Percentiles rank a stretch among this genome's conserved stretches.
Conservation (phyloP, 2,329 filamentous ascomycete genomes). For the Sphaerostilbella broomeana region DNA sequence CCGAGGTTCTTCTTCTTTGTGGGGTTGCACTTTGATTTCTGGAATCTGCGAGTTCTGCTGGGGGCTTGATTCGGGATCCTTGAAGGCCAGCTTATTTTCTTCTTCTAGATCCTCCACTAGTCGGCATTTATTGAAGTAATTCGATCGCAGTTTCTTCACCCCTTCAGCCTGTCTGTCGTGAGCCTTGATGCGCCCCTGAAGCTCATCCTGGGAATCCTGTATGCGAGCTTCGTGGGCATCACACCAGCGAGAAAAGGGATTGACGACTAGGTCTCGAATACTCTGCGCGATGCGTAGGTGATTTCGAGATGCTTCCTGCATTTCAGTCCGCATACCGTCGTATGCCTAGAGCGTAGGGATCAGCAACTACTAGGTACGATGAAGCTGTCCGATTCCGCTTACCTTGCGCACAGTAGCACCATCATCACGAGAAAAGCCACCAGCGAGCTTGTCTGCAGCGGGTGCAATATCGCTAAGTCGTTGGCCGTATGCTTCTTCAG, state of each 20-base stretch:
- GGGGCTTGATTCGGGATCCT: slow-evolving; percentile 71
- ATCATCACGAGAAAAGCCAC: slow-evolving; percentile 85
- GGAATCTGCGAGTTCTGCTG: slow-evolving; percentile 57
- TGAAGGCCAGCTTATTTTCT: slow-evolving; percentile 96
- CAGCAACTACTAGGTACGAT: no score
- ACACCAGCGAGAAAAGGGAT: slow-evolving; percentile 92
- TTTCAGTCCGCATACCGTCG: slow-evolving; percentile 85
- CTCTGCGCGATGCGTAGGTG: slow-evolving; percentile 95
- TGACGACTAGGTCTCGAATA: slow-evolving; percentile 91
- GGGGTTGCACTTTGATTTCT: slow-evolving; percentile 80
- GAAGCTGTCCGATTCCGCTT: no score
- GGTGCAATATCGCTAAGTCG: slow-evolving; percentile 76
- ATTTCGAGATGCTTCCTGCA: slow-evolving; percentile 82
- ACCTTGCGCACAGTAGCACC: slow-evolving; percentile 95
- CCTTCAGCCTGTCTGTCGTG: slow-evolving; percentile 87
- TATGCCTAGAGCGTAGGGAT: slow-evolving; percentile 59
- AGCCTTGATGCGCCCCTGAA: slow-evolving; percentile 83
- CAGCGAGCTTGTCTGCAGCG: slow-evolving; percentile 70
- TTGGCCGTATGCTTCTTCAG: slow-evolving; percentile 82
- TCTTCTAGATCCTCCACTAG: slow-evolving; percentile 94
- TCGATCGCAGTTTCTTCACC: slow-evolving; percentile 87
- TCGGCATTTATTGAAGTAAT: slow-evolving; percentile 98
- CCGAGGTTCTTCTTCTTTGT: slow-evolving; percentile 54
- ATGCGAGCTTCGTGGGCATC: slow-evolving; percentile 88
- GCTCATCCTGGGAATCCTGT: slow-evolving; percentile 89